These are phyloP conservation scores for Oryza meyeriana DNA, from an alignment of 176 grass and related monocot species.

Conservation along the genomic window DNA sequence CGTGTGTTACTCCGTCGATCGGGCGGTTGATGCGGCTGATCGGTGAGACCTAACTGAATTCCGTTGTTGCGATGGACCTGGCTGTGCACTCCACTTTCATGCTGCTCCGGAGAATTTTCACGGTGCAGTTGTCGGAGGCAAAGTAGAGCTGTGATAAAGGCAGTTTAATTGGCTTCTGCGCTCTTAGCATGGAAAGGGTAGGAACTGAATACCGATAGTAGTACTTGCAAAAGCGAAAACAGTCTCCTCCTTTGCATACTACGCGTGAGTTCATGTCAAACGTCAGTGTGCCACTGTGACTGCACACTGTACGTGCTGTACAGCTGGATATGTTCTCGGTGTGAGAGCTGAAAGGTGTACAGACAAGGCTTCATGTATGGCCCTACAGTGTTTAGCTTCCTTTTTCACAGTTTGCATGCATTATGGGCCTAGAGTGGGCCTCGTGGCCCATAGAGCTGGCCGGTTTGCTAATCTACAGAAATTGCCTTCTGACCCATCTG, in stretches of 20 bases:
- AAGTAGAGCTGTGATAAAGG: neutral
- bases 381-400: neutral
- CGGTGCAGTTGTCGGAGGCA: neutral
- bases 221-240: neutral
- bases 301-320: neutral
- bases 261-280: neutral
- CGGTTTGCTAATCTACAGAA: neutral
- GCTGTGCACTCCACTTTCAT: too few relatives aligned
- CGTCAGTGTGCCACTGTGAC: neutral
- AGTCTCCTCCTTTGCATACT: too few relatives aligned
- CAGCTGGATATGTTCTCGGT: too few relatives aligned
- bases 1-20: neutral
- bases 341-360: too few relatives aligned
- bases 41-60: neutral
- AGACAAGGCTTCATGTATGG: neutral
- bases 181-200: neutral
- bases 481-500: too few relatives aligned
- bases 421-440: neutral
- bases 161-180: too few relatives aligned
- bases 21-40: too few relatives aligned
- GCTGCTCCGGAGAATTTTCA: neutral
- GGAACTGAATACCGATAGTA: neutral
- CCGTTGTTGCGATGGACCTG: neutral
- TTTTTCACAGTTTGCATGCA: neutral
- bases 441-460: neutral